Conservation (phyloP, 495 filamentous ascomycete genomes). For the Podospora bellae-mahoneyi region DNA sequence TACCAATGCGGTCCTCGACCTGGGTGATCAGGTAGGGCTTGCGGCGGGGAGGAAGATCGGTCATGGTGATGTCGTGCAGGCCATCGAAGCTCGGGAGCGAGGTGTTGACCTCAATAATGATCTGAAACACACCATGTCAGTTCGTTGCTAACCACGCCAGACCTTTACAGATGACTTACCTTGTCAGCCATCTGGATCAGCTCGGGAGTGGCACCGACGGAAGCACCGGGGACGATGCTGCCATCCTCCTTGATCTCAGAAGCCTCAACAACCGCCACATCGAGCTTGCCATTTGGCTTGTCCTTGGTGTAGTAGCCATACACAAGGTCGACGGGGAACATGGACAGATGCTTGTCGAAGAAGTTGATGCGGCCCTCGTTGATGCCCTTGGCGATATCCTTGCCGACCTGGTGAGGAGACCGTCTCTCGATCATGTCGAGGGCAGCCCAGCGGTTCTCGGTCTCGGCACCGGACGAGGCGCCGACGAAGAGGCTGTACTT, state of each 20-base stretch:
- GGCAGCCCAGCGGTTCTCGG: constrained; percentile 83
- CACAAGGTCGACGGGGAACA: constrained; percentile 87
- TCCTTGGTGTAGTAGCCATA: constrained; percentile 80
- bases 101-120: constrained; percentile 94
- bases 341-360: constrained; percentile 89
- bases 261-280: constrained; percentile 84
- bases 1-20: constrained; percentile 76
- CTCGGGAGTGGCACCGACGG: constrained; percentile 82
- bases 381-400: constrained; percentile 86
- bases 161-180: neutral
- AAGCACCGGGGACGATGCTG: constrained; percentile 84
- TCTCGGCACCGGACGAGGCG: constrained; percentile 83
- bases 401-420: constrained; percentile 85
- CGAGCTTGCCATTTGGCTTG: constrained; percentile 66
- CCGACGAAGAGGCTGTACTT: constrained; percentile 87
- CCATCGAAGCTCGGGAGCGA: constrained; percentile 80
- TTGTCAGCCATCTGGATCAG: constrained; percentile 87
- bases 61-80: constrained; percentile 87
- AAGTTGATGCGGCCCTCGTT: constrained; percentile 87
- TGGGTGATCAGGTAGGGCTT: constrained; percentile 87
- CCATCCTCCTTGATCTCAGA: constrained; percentile 90
- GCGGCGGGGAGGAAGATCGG: constrained; percentile 71
- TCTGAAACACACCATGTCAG: constrained; percentile 29
- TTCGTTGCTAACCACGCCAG: too few relatives aligned
- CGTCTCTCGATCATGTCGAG: constrained; percentile 88